A percentile compares a stretch with the other conserved stretches of the same genome.
phyloP scores from a whole-genome alignment of 306 rosid genomes.

The Pterocarpus macrocarpus region DNA sequence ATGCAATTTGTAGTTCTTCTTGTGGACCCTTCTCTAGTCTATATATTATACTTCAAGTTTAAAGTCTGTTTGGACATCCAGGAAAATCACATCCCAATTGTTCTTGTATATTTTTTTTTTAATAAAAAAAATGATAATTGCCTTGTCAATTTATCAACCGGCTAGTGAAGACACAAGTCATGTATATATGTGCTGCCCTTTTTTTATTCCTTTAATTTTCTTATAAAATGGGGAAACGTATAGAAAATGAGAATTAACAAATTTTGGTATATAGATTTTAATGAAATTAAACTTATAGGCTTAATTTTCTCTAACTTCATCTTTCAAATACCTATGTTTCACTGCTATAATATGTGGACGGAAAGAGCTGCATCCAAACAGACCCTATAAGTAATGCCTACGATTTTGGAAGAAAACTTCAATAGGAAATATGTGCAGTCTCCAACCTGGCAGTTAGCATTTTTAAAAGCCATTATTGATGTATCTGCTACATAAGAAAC shows the following conservation, averaged over 20 bases:
- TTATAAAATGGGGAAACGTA: neutral
- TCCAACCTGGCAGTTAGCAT: slow-evolving; percentile 37
- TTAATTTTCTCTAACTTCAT: neutral
- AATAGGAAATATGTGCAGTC: slow-evolving; percentile 27
- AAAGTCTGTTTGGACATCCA: neutral
- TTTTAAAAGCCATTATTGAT: neutral
- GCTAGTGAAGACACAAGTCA: neutral
- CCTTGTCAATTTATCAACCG: neutral
- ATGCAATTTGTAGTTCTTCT: slow-evolving; percentile 36
- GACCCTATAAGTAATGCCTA: slow-evolving; percentile 6
- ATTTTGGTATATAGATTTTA: neutral
- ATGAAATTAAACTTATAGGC: neutral
- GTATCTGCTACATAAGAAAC: slow-evolving; percentile 33
- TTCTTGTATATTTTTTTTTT: neutral
- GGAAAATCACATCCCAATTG: slow-evolving; percentile 16
- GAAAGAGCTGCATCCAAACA: slow-evolving; percentile 22
- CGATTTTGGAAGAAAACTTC: slow-evolving; percentile 4
- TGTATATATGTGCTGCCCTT: neutral
- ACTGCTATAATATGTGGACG: neutral
- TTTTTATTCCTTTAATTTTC: neutral
- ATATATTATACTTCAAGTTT: neutral
- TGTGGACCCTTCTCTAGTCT: slow-evolving; percentile 4
- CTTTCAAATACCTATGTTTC: neutral
- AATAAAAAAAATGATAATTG: neutral
- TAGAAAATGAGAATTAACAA: slow-evolving; percentile 1